A percentile compares a stretch with the other conserved stretches of the same genome.
Evolutionary conservation across 2,329 filamentous ascomycete genomes (phyloP).

Genomic region (Neonectria magnoliae): DNA sequence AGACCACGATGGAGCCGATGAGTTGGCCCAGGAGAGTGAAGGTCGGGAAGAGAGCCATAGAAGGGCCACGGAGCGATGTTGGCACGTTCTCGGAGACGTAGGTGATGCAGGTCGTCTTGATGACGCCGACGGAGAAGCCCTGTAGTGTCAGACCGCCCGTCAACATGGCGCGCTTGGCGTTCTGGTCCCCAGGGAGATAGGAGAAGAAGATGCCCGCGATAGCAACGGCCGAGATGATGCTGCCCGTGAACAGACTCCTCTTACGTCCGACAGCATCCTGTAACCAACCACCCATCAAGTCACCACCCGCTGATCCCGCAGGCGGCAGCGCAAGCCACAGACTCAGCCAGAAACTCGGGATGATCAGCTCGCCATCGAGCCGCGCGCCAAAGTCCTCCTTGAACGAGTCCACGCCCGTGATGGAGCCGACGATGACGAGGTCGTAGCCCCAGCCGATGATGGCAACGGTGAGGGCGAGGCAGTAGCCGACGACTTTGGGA

Average conservation of each 20-base stretch:
- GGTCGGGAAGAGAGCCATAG: conserved; percentile 40
- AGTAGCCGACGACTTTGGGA: conserved; percentile 40
- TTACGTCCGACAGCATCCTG: conserved; percentile 41
- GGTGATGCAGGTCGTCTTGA: conserved; percentile 38
- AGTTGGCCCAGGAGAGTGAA: conserved; percentile 42
- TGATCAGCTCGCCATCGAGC: conserved; percentile 33
- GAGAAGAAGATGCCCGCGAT: conserved; percentile 44
- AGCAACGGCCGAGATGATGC: conserved; percentile 33
- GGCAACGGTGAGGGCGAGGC: conserved; percentile 38
- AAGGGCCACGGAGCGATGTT: conserved; percentile 37
- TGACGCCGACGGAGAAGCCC: conserved; percentile 39
- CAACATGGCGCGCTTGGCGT: conserved; percentile 36
- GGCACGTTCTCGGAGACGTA: conserved; percentile 52
- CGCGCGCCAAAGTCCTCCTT: conserved; percentile 40
- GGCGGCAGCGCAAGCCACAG: conserved; percentile 40
- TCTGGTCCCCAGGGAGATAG: conserved; percentile 7
- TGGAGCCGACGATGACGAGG: conserved; percentile 38
- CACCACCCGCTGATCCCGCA: conserved; percentile 36
- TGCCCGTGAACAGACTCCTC: conserved; percentile 35
- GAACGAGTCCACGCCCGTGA: conserved; percentile 41
- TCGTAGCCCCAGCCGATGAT: conserved; percentile 45
- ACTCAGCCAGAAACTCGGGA: conserved; percentile 41
- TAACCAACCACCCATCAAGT: conserved; percentile 39
- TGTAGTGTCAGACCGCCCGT: conserved; percentile 38
- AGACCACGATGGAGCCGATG: conserved; percentile 35